phyloP scores from a whole-genome alignment of 495 filamentous ascomycete species.

The Rostrohypoxylon terebratum region DNA sequence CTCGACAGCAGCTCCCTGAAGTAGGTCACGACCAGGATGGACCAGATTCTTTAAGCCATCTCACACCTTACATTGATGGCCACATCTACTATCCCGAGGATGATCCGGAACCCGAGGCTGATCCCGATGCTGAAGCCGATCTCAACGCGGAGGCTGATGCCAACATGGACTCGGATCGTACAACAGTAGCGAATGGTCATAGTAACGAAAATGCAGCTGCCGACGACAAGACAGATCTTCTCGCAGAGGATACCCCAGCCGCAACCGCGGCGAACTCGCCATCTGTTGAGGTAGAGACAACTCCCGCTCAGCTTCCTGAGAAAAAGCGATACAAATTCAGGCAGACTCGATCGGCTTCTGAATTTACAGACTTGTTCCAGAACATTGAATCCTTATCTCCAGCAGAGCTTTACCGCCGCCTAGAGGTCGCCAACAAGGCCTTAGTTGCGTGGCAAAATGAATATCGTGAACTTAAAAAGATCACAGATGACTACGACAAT shows the following conservation, averaged over 20 bases:
- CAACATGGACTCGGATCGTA: constrained; percentile 6
- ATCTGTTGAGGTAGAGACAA: constrained; percentile 13
- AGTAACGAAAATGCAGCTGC: constrained; percentile 13
- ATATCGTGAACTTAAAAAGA: constrained; percentile 68
- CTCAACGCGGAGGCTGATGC: constrained; percentile 1
- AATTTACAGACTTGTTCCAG: constrained; percentile 52
- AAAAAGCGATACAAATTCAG: constrained; percentile 40
- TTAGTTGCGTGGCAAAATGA: constrained; percentile 73
- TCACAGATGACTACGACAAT: constrained; percentile 63
- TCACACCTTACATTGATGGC: constrained; percentile 49
- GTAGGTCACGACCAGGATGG: constrained; percentile 7
- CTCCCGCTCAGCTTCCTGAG: constrained; percentile 1
- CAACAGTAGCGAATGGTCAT: constrained; percentile 24
- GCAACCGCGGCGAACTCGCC: constrained; percentile 43
- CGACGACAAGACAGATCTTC: constrained; percentile 10
- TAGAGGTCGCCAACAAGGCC: constrained; percentile 64
- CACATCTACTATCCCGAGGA: constrained; percentile 41
- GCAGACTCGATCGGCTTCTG: constrained; percentile 53
- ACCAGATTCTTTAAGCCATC: constrained; percentile 32
- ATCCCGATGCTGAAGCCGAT: constrained; percentile 13
- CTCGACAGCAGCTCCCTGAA: background rate
- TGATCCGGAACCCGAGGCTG: constrained; percentile 25
- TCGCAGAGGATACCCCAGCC: constrained; percentile 40
- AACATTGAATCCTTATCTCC: constrained; percentile 51
- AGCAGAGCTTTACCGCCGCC: constrained; percentile 65